These are phyloP conservation scores for Oldenlandia corymbosa DNA, from an alignment of 257 asterid species.

Conservation along the genomic window DNA sequence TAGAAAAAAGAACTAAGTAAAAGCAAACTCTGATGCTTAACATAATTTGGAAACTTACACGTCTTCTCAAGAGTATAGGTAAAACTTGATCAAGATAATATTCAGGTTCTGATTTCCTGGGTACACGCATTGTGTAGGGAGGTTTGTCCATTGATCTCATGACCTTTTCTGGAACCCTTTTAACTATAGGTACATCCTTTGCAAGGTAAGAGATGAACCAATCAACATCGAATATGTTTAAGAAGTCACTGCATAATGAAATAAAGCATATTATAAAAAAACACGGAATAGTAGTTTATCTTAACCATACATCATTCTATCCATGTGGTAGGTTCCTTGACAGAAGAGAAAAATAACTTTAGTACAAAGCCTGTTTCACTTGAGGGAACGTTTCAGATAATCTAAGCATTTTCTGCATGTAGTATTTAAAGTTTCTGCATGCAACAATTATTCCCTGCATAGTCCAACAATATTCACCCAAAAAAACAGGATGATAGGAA, in stretches of 20 bases:
- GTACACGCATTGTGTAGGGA: slow-evolving; percentile 98
- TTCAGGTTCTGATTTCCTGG: slow-evolving; percentile 94
- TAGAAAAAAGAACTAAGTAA: not conserved
- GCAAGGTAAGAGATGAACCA: slow-evolving; percentile 96
- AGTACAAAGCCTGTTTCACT: too few species aligned
- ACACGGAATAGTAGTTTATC: slow-evolving; percentile 1
- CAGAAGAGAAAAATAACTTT: too few species aligned
- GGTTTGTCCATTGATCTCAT: slow-evolving; percentile 99
- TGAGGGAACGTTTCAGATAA: not conserved
- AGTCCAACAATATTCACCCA: not conserved
- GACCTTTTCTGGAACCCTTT: slow-evolving; percentile 92
- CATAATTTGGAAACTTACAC: slow-evolving; percentile 47
- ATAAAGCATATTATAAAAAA: slow-evolving; percentile 18
- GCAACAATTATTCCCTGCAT: not conserved
- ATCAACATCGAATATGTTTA: slow-evolving; percentile 78
- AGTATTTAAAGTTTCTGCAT: not conserved
- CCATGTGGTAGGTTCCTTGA: too few species aligned
- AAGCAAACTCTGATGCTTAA: slow-evolving; percentile 2
- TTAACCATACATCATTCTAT: not conserved
- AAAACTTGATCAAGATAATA: slow-evolving; percentile 93
- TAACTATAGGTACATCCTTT: slow-evolving; percentile 77
- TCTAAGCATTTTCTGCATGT: not conserved
- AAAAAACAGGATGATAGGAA: not conserved
- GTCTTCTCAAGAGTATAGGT: slow-evolving; percentile 86
- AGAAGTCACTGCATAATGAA: slow-evolving; percentile 72